These are phyloP conservation scores for Nectriaceae sp. DNA, from an alignment of 2,329 filamentous ascomycete species.

Conservation along the genomic window DNA sequence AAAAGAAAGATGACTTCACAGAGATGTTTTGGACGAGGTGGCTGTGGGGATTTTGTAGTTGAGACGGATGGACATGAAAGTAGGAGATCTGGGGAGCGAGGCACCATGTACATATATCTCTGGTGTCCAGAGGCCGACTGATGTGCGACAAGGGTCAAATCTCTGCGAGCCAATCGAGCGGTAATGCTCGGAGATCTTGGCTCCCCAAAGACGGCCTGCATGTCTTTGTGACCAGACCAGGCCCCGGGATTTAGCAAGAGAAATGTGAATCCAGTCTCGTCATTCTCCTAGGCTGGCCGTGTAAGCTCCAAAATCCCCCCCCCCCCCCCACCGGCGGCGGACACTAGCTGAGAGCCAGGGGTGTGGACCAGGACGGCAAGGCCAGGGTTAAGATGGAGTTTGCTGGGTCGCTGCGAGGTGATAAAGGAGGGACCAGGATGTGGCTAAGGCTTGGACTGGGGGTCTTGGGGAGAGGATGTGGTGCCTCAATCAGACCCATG, in stretches of 20 bases:
- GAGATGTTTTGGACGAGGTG: constrained; percentile 12
- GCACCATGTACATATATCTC: constrained; percentile 31
- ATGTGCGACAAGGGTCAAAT: constrained; percentile 32
- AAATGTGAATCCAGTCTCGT: constrained; percentile 31
- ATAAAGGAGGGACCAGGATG: constrained; percentile 29
- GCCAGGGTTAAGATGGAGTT: constrained; percentile 21
- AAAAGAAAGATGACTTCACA: constrained; percentile 17
- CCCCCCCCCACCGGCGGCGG: constrained; percentile 10
- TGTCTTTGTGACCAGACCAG: constrained; percentile 27
- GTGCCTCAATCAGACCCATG: constrained; percentile 16
- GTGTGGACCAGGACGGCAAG: constrained; percentile 18
- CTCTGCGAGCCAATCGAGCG: constrained; percentile 34
- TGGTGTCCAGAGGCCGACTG: constrained; percentile 24
- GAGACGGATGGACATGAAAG: constrained; percentile 23
- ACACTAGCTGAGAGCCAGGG: constrained; percentile 15
- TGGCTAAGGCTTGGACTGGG: constrained; percentile 19
- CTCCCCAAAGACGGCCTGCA: constrained; percentile 24
- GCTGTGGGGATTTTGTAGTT: constrained; percentile 25
- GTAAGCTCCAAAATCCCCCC: constrained; percentile 24
- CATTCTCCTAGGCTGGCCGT: constrained; percentile 25
- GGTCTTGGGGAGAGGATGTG: constrained; percentile 14
- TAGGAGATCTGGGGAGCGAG: constrained; percentile 27
- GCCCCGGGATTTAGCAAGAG: constrained; percentile 24
- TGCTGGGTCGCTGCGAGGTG: constrained; percentile 26
- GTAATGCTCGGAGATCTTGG: constrained; percentile 32